phyloP scores from a whole-genome alignment of 2,329 filamentous ascomycete genomes.

The Pseudocercospora vitis region DNA sequence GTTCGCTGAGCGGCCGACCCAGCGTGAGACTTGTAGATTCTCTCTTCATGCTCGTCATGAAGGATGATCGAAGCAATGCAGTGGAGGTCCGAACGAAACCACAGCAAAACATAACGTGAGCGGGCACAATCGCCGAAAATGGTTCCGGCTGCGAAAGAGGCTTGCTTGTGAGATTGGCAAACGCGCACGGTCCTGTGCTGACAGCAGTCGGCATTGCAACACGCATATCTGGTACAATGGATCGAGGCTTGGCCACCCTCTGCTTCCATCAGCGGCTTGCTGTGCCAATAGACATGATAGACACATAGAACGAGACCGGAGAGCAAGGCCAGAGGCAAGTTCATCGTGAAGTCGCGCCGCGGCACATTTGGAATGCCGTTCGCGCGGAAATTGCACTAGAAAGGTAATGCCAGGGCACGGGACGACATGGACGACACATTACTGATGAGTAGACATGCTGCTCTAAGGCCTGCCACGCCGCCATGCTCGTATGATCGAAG shows the following conservation, averaged over 20 bases:
- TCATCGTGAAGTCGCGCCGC: no score
- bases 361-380: no score
- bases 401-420: no score
- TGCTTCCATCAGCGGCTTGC: background rate
- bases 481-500: no score
- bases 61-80: background rate
- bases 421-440: no score
- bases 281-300: background rate
- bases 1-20: background rate
- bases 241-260: background rate
- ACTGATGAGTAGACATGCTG: no score
- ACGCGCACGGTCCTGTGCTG: background rate
- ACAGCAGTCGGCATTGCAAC: no score
- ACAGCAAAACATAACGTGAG: slow-evolving; percentile 3
- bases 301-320: no score
- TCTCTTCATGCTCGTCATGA: slow-evolving; percentile 1
- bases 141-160: background rate
- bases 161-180: background rate
- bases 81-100: background rate
- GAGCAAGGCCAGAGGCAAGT: no score
- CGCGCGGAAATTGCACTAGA: no score
- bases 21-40: background rate
- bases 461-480: no score
- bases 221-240: no score
- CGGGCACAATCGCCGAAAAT: background rate